phyloP scores from a whole-genome alignment of 1,284 basidiomycete species.

The Cryptococcus sp. region DNA sequence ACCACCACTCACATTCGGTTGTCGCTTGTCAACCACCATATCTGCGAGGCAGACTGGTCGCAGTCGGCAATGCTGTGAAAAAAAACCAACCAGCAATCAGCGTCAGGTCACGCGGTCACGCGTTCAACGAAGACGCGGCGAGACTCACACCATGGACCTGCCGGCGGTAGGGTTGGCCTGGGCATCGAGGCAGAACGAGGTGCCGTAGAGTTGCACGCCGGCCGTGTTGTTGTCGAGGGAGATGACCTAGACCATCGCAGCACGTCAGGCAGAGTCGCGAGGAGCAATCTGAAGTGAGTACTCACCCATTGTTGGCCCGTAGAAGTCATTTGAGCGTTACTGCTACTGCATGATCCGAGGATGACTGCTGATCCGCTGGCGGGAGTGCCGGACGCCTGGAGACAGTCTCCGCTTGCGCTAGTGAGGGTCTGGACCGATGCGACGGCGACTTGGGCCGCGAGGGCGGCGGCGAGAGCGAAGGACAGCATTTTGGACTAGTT shows the following conservation, averaged over 20 bases:
- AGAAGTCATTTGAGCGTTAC: constrained; percentile 7
- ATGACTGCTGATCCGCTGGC: constrained; percentile 13
- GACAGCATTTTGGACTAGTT: too few species aligned
- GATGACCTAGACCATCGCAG: constrained; percentile 14
- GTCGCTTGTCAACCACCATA: constrained; percentile 26
- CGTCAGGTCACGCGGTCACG: neutral
- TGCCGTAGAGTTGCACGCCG: constrained; percentile 26
- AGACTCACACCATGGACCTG: constrained; percentile 8
- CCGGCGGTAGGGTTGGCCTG: constrained; percentile 15
- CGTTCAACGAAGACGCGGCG: neutral
- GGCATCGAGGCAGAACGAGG: constrained; percentile 26
- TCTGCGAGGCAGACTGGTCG: constrained; percentile 17
- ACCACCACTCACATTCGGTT: constrained; percentile 19
- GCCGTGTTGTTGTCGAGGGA: constrained; percentile 22
- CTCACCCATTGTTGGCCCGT: constrained; percentile 21
- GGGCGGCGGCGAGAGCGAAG: constrained; percentile 1
- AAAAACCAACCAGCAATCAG: neutral
- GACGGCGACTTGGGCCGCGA: constrained; percentile 5
- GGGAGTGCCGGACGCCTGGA: constrained; percentile 7
- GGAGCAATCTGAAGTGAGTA: neutral
- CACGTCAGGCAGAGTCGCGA: neutral
- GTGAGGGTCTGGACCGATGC: constrained; percentile 15
- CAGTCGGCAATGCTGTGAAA: constrained; percentile 12
- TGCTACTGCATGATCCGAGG: constrained; percentile 12
- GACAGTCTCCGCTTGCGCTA: constrained; percentile 8